phyloP scores from a whole-genome alignment of 495 filamentous ascomycete genomes.

The Penicillium paradoxum region DNA sequence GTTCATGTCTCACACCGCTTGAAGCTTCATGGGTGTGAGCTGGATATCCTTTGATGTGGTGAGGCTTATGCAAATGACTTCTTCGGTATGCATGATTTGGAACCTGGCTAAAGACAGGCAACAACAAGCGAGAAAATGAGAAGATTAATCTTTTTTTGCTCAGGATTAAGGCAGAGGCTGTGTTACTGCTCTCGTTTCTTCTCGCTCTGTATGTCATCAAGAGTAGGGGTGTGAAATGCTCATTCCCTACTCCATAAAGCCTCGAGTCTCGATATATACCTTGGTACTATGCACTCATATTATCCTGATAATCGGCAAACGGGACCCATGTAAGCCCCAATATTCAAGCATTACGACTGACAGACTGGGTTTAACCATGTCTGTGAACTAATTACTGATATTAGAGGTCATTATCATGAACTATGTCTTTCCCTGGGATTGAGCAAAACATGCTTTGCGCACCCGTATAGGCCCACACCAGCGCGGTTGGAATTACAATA shows the following conservation, averaged over 20 bases:
- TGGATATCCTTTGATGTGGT: neutral
- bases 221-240: neutral
- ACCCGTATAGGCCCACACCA: neutral
- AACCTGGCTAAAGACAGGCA: neutral
- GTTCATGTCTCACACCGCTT: slow-evolving; percentile 9
- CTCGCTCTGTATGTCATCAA: neutral
- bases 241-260: too few species aligned
- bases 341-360: neutral
- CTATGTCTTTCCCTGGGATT: neutral
- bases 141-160: neutral
- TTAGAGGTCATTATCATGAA: too few species aligned
- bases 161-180: neutral
- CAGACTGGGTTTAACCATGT: neutral
- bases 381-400: neutral
- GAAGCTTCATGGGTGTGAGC: neutral
- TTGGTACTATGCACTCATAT: neutral
- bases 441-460: neutral
- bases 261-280: too few species aligned
- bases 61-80: neutral
- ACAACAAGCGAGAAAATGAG: neutral
- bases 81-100: neutral
- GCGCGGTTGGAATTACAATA: neutral
- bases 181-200: neutral
- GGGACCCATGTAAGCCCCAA: neutral
- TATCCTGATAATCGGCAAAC: neutral